Base-by-base conservation (phyloP, 1,284 basidiomycete genomes). In the Leccinum fuscescens region DNA sequence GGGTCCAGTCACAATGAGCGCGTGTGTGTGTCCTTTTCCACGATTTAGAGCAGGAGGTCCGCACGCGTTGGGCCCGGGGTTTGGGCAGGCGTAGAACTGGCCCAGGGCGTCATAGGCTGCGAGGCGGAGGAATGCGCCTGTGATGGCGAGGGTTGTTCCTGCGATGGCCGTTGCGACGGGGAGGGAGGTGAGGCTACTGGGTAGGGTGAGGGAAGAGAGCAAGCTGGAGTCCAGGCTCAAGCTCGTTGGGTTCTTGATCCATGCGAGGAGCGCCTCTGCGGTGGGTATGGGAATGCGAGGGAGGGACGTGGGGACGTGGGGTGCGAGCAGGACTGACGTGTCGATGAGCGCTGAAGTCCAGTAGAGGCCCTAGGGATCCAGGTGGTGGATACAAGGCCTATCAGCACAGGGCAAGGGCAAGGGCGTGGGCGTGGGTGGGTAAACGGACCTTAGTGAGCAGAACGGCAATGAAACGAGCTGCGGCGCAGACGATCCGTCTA, bases 1-100 rank as follows among this genome's bases (percentile, higher is more conserved):
- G 1, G 69, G 72, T 9, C 73, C 73, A 11, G 46, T 56, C 17
- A 62, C 72, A 60, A 74, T 66, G 29, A 75, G 74, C 29, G 55
- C 64, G 39, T 75, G 74, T 2, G 56, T 39, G 12, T 66, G 65
- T 3, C 22, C 52, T 52, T 14, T 17, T 37, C 24, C 15, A 37
- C 48, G 22, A 24, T 49, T 9, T 7, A 15, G 6, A 14, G 46
- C 39, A 20, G 49, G 29, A 27, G 49, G 29, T 6, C 17, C 14
- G 46, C 64, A 67, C 7, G 63, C 54, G 9, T 61, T 58, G 1
- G 37, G 7, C 4, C 66, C 62, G 0, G 61, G 62, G 12, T 64
- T 58, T 2, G 67, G 59, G 11, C 67, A 60, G 53, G 67, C 66
- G 61, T 74, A 74, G 44, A 69, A 63, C 2, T 59, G 62, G 9